Evolutionary conservation across 345 rosid genomes (phyloP).

Genomic region (Euphorbia pulcherrima): DNA sequence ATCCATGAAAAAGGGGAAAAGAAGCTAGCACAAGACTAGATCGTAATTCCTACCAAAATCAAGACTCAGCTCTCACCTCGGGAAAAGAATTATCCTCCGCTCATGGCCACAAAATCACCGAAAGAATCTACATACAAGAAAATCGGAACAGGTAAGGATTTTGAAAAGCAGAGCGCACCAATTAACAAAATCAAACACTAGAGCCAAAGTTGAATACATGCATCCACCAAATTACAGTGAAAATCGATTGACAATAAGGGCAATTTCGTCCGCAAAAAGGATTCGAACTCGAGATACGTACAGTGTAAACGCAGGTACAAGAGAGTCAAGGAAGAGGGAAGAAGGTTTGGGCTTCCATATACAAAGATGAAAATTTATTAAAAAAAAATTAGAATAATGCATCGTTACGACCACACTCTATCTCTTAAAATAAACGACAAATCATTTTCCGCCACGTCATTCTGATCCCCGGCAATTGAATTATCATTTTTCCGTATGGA

Average conservation of each 20-base stretch:
- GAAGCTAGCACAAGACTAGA: constrained; percentile 14
- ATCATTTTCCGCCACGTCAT: constrained; percentile 8
- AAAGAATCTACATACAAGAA: constrained; percentile 22
- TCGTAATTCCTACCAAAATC: constrained; percentile 21
- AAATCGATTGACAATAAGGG: constrained; percentile 3
- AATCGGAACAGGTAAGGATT: constrained; percentile 20
- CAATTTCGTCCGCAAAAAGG: constrained; percentile 5
- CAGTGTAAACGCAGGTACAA: constrained; percentile 16
- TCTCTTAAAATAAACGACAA: constrained; percentile 14
- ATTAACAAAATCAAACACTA: background rate
- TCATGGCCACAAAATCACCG: constrained; percentile 30
- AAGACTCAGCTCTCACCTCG: constrained; percentile 31
- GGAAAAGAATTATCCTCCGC: constrained; percentile 17
- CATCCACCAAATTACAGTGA: constrained; percentile 13
- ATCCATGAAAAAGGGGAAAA: background rate
- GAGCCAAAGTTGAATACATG: constrained; percentile 13
- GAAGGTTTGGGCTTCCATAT: constrained; percentile 12
- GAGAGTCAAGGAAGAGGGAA: background rate
- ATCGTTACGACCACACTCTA: background rate
- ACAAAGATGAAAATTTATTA: constrained; percentile 14
- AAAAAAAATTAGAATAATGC: background rate
- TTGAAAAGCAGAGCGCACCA: background rate
- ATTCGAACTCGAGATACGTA: background rate
- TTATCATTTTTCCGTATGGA: constrained; percentile 8
- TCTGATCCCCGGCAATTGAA: background rate